phyloP scores from a whole-genome alignment of 2,329 filamentous ascomycete species.

The Colletotrichum shisoi region DNA sequence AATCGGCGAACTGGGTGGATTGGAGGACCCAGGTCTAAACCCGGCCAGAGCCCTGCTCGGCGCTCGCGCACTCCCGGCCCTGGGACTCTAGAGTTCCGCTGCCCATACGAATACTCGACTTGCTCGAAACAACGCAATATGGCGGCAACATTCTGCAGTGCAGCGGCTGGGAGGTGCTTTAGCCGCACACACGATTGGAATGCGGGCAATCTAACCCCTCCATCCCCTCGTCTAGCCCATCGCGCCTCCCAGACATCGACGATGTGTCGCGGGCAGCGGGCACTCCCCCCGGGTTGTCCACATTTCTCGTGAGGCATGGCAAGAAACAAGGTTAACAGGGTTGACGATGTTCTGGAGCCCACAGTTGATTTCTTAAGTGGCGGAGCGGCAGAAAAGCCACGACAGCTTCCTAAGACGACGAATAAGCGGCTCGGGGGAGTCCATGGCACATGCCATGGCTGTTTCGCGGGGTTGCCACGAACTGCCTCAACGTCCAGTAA shows the following conservation, averaged over 20 bases:
- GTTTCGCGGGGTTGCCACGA: constrained; percentile 33
- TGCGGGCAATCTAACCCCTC: constrained; percentile 32
- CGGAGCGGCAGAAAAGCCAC: constrained; percentile 24
- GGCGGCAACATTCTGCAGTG: constrained; percentile 33
- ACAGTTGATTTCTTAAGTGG: constrained; percentile 18
- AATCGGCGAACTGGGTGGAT: not conserved
- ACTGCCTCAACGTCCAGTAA: constrained; percentile 22
- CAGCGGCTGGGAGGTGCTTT: constrained; percentile 35
- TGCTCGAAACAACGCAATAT: constrained; percentile 35
- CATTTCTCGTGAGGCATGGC: constrained; percentile 8
- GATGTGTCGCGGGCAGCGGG: constrained; percentile 29
- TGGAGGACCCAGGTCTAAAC: constrained; percentile 1
- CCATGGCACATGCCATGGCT: constrained; percentile 29
- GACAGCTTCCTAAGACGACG: constrained; percentile 19
- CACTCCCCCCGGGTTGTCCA: constrained; percentile 19
- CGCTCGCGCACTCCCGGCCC: too few species aligned
- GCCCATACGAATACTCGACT: not conserved
- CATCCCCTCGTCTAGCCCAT: constrained; percentile 26
- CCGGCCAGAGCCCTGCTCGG: constrained; percentile 2
- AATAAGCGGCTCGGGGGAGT: constrained; percentile 23
- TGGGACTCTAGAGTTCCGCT: not conserved
- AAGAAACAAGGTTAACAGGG: constrained; percentile 23
- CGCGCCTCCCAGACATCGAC: constrained; percentile 31
- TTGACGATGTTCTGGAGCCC: constrained; percentile 9
- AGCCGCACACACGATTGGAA: constrained; percentile 38